phyloP scores from a whole-genome alignment of 495 filamentous ascomycete genomes.

The Polyplosphaeria fusca region DNA sequence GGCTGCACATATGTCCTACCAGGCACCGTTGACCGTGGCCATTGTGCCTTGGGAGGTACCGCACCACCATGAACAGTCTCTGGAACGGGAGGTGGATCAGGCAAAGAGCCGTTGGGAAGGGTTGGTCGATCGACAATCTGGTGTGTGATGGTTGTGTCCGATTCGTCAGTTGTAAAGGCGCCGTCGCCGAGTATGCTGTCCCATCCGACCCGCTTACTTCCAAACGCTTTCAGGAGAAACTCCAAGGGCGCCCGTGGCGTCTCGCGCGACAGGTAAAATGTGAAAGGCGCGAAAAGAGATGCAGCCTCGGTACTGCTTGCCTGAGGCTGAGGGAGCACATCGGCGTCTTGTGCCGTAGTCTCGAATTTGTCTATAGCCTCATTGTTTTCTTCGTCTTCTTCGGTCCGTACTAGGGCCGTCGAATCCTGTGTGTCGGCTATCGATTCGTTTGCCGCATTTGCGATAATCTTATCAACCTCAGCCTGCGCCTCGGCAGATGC shows the following conservation, averaged over 20 bases:
- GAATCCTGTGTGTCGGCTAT: constrained; percentile 39
- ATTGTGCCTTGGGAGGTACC: constrained; percentile 25
- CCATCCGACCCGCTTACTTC: constrained; percentile 95
- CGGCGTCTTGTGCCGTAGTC: constrained; percentile 69
- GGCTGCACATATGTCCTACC: constrained; percentile 91
- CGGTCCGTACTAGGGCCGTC: constrained; percentile 41
- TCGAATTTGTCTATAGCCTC: constrained; percentile 87
- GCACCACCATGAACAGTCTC: constrained; percentile 50
- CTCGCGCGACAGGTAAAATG: constrained; percentile 90
- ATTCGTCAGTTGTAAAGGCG: constrained; percentile 84
- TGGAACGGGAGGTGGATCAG: constrained; percentile 47
- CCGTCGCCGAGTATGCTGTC: constrained; percentile 84
- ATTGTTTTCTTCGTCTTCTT: constrained; percentile 46
- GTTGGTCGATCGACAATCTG: constrained; percentile 90
- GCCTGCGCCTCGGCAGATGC: constrained; percentile 38
- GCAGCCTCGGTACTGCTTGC: constrained; percentile 53
- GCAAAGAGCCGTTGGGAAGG: constrained; percentile 59
- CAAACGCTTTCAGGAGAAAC: constrained; percentile 90
- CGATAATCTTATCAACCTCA: constrained; percentile 40
- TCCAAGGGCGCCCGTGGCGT: constrained; percentile 87
- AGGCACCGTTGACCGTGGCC: constrained; percentile 66
- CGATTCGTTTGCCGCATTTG: constrained; percentile 31
- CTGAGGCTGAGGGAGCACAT: constrained; percentile 79
- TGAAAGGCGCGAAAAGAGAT: constrained; percentile 78
- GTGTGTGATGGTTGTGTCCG: constrained; percentile 85